phyloP scores from a whole-genome alignment of 495 filamentous ascomycete genomes.

The Aspergillus nidulans region DNA sequence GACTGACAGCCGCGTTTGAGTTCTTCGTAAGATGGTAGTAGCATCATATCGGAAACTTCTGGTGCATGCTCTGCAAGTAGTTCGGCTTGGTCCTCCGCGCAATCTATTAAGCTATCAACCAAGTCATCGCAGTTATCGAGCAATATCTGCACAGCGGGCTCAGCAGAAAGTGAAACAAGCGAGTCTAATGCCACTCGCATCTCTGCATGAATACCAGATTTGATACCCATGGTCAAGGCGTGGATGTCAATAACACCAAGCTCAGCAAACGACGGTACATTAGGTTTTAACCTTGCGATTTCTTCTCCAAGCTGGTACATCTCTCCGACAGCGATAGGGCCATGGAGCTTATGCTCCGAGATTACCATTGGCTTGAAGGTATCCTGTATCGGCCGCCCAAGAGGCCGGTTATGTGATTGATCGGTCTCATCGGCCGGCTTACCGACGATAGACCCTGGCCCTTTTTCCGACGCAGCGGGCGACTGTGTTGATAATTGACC shows the following conservation, averaged over 20 bases:
- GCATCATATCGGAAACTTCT: constrained; percentile 79
- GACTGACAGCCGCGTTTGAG: constrained; percentile 68
- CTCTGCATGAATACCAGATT: constrained; percentile 85
- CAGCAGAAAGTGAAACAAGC: constrained; percentile 66
- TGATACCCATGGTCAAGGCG: constrained; percentile 87
- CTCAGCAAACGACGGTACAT: constrained; percentile 69
- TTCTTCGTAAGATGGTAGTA: constrained; percentile 81
- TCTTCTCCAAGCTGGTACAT: constrained; percentile 59
- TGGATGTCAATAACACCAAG: constrained; percentile 85
- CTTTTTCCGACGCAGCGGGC: constrained; percentile 34
- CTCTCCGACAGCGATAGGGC: constrained; percentile 60
- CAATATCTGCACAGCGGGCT: constrained; percentile 54
- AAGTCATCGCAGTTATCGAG: constrained; percentile 81
- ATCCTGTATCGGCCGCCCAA: constrained; percentile 40
- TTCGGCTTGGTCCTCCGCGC: constrained; percentile 82
- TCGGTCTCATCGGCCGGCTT: constrained; percentile 42
- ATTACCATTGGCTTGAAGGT: constrained; percentile 56
- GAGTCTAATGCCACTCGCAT: constrained; percentile 84
- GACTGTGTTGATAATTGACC: constrained; percentile 32
- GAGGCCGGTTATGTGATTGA: constrained; percentile 44
- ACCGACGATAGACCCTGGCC: constrained; percentile 30
- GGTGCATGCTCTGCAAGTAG: constrained; percentile 71
- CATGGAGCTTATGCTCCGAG: constrained; percentile 52
- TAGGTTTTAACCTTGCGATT: constrained; percentile 60
- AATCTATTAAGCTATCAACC: constrained; percentile 82